These are phyloP conservation scores for Pichia cephalocereana DNA, from an alignment of 805 yeast species.

Conservation along the genomic window DNA sequence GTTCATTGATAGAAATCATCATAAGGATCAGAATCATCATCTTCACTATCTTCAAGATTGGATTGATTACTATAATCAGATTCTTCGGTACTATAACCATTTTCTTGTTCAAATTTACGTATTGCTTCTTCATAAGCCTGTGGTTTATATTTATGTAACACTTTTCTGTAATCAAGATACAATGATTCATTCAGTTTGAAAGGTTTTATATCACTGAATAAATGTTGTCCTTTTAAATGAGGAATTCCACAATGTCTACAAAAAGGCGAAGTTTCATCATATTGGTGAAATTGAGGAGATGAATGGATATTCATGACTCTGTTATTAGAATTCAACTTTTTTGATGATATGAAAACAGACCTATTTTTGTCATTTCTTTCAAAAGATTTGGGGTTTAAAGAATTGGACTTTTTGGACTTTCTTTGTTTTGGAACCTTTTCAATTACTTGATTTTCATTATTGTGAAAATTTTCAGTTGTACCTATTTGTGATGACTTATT, in stretches of 20 bases:
- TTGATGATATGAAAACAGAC: not conserved
- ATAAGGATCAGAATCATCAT: no score
- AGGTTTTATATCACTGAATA: not conserved
- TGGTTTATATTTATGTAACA: not conserved
- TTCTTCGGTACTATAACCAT: no score
- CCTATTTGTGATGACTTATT: no score
- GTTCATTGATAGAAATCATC: no score
- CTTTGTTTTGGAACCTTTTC: no score
- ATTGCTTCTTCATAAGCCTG: not conserved
- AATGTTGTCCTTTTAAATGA: not conserved
- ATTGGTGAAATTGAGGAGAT: not conserved
- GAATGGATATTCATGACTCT: not conserved
- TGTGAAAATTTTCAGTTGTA: no score
- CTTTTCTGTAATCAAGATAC: not conserved
- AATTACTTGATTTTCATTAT: no score
- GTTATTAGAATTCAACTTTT: not conserved
- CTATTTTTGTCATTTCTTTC: not conserved
- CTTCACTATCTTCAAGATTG: not conserved
- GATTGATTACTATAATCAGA: not conserved
- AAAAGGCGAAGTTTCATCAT: not conserved
- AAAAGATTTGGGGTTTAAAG: no score
- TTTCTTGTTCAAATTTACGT: not conserved
- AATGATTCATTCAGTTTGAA: not conserved
- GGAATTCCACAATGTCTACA: conserved; percentile 1
- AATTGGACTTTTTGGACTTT: no score